Evolutionary conservation across 257 asterid genomes (phyloP).

Genomic region (Datura wrightii): DNA sequence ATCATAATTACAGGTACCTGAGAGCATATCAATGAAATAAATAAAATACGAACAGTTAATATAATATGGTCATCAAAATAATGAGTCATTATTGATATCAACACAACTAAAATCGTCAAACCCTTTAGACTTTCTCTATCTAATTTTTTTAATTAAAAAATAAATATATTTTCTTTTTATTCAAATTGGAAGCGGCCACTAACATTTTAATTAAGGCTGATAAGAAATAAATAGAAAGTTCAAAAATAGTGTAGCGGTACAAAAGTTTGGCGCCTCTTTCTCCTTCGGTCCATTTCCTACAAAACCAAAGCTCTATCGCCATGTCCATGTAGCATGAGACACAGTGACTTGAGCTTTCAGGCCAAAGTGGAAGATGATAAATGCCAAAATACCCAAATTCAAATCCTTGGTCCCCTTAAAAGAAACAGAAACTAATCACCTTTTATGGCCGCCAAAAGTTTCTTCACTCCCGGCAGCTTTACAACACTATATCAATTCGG

Average conservation of each 20-base stretch:
- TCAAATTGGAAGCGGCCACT: too few species aligned
- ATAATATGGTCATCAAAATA: too few species aligned
- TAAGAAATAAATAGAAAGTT: too few species aligned
- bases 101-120: too few species aligned
- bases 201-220: too few species aligned
- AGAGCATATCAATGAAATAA: too few species aligned
- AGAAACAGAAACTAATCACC: slow-evolving; percentile 28
- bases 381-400: slow-evolving; percentile 14
- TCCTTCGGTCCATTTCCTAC: neutral
- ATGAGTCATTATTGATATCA: too few species aligned
- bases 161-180: too few species aligned
- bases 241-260: neutral
- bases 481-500: slow-evolving; percentile 72
- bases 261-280: slow-evolving; percentile 1
- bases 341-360: neutral
- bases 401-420: neutral
- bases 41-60: too few species aligned
- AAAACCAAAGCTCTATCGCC: neutral
- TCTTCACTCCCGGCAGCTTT: slow-evolving; percentile 55
- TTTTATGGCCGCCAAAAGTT: slow-evolving; percentile 36
- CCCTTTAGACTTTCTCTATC: too few species aligned
- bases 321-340: neutral
- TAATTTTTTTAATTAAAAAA: too few species aligned
- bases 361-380: neutral
- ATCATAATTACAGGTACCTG: too few species aligned